Base-by-base conservation (phyloP, 768 basidiomycete genomes). In the Leccinellum rugosiceps region DNA sequence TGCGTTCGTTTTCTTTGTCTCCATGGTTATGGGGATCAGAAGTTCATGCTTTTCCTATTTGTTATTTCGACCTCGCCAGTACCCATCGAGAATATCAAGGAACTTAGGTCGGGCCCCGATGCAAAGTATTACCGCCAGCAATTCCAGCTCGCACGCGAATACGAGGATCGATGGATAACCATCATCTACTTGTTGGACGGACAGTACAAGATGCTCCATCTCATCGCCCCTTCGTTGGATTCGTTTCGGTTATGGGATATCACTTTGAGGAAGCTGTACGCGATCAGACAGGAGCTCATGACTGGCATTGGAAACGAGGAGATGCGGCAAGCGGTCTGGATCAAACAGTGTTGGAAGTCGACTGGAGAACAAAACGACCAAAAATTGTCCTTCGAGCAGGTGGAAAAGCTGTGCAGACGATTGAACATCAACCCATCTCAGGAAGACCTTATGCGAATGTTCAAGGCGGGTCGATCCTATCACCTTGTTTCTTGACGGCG, bases 51-150 rank as follows among this genome's bases (percentile, higher is more conserved):
- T 28, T 28, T 28, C 10, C 28, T 44, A 2, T 21, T 21, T 28
- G 28, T n/a, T 13, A 23, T 56, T 28, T 28, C 8, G 19, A 9
- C 47, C 56, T 50, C 25, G 19, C 44, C 58, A 95, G 94, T 96
- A 46, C 83, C 88, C 1, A 86, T 97, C 65, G 92, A 92, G 68
- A 80, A 83, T 62, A 90, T 97, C 71, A 89, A 91, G 54, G 94
- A 96, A 68, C 81, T 97, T 30, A 87, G 94, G 15, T 79, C 85
- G 0, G 90, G 87, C 14, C 66, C 80, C 5, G 85, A 91, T 31
- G 85, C 88, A 2, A 77, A 81, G 19, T 85, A 87, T 69, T 87
- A 91, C 67, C 84, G 87, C 53, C 78, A 83, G 49, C 85, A 86
- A 63, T 87, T 88, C 74, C 82, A 83, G 65, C 77, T 85, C 41